Base-by-base conservation (phyloP, 2,329 filamentous ascomycete genomes). In the Stachybotrys chlorohalonatus region DNA sequence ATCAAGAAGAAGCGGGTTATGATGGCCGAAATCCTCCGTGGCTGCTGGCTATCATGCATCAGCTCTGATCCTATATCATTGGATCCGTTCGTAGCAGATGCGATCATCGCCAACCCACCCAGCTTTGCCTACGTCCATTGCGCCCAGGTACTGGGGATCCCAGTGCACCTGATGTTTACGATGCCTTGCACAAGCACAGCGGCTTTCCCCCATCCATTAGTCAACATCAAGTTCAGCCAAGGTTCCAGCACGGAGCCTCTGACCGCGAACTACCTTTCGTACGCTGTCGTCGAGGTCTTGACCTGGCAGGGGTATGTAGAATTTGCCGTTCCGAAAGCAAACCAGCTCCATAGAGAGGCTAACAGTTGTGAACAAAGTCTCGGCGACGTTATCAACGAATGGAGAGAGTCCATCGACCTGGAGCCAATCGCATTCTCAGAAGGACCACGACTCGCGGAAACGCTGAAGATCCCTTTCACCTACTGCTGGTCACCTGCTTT, bases 401-500 rank as follows among this genome's bases (percentile, higher is more conserved):
- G 49, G 49, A 30, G 49, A 36, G 31, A n/a, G 31, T 9, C 6
- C 16, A 51, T 51, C 16, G 49, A 51, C 31, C 16, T 51, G 30
- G 49, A 51, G 31, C 17, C 17, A 2, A 32, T 51, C n/a, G 47
- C 57, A 5, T 48, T 58, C 17, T 82, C 89, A 47, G 89, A 85
- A 73, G 88, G 85, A 86, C 83, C 84, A 9, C 80, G 87, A 6
- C 83, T 83, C 16, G 81, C 90, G 69, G 70, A 82, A 52, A 81
- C 84, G 7, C 68, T 92, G 16, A 77, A 77, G 48, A 78, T 92
- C 6, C 88, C 89, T 0, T 86, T 86, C 56, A 90, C 89, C 0
- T 93, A 92, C 61, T 89, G 87, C 66, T 92, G 88, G 87, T 87
- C 84, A 0, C 83, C 84, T 0, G 77, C 83, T 4, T 67, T 88